These are phyloP conservation scores for Hortiboletus campestris DNA, from an alignment of 768 basidiomycete species.

Conservation along the genomic window DNA sequence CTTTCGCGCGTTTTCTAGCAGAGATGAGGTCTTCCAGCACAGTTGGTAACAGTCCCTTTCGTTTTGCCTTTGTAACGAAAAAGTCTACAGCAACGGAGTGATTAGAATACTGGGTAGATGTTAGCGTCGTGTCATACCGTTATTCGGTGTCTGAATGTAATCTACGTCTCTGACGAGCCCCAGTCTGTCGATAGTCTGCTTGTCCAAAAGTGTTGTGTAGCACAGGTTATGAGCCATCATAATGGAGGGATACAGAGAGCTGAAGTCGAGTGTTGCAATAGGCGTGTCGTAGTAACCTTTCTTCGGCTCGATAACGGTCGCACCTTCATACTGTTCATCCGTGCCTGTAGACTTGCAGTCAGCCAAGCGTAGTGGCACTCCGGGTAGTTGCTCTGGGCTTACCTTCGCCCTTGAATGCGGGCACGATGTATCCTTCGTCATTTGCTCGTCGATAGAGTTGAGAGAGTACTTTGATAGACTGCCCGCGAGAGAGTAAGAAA, in stretches of 20 bases:
- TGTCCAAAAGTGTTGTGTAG: slow-evolving; percentile 94
- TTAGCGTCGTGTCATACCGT: slow-evolving; percentile 50
- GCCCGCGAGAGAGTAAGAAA: slow-evolving; percentile 87
- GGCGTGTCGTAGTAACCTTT: slow-evolving; percentile 96
- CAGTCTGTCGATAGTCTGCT: slow-evolving; percentile 71
- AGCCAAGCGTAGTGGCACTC: not conserved
- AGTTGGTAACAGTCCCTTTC: slow-evolving; percentile 90
- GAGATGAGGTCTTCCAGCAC: slow-evolving; percentile 91
- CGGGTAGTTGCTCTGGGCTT: slow-evolving; percentile 5
- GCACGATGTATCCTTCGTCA: slow-evolving; percentile 87
- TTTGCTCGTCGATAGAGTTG: slow-evolving; percentile 94
- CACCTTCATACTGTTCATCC: slow-evolving; percentile 98
- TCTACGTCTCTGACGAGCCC: slow-evolving; percentile 80
- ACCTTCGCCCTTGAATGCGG: slow-evolving; percentile 85
- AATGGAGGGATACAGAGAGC: slow-evolving; percentile 97
- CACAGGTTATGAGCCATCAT: slow-evolving; percentile 99
- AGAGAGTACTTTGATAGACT: slow-evolving; percentile 98
- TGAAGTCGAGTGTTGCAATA: slow-evolving; percentile 98
- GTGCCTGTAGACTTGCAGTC: slow-evolving; percentile 47
- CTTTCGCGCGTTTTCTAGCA: slow-evolving; percentile 92
- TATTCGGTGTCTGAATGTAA: slow-evolving; percentile 94
- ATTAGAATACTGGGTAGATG: not conserved
- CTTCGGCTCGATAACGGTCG: slow-evolving; percentile 96
- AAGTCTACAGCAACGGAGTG: slow-evolving; percentile 54
- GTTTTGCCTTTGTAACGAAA: slow-evolving; percentile 67